These are phyloP conservation scores for Coemansia sp. DNA, from an alignment of 192 early-diverging fungal species.

Conservation along the genomic window DNA sequence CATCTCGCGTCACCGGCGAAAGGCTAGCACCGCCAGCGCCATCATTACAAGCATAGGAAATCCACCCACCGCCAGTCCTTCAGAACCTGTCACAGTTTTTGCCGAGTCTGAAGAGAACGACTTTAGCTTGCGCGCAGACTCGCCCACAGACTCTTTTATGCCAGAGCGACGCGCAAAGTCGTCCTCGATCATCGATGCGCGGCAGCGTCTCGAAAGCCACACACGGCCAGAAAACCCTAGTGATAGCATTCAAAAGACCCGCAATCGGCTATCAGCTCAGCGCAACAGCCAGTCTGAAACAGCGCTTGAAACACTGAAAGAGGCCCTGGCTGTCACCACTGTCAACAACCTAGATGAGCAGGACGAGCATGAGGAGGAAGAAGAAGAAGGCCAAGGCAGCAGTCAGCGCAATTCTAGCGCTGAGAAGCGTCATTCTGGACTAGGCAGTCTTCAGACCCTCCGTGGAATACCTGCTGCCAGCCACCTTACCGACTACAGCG, in stretches of 20 bases:
- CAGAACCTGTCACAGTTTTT: background rate
- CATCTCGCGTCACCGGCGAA: conserved; percentile 3
- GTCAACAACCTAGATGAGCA: background rate
- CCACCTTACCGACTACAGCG: conserved; percentile 27
- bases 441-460: conserved; percentile 8
- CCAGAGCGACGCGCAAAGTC: conserved; percentile 4
- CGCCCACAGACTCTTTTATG: conserved; percentile 1
- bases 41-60: background rate
- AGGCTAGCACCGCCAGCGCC: conserved; percentile 4
- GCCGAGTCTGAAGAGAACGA: background rate
- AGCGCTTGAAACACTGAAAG: conserved; percentile 46
- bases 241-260: background rate
- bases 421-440: background rate
- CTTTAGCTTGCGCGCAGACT: background rate
- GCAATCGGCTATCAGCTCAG: conserved; percentile 20
- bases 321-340: conserved; percentile 10
- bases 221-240: background rate
- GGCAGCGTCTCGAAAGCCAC: conserved; percentile 21
- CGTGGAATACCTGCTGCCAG: conserved; percentile 2
- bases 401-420: background rate
- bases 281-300: conserved; percentile 54
- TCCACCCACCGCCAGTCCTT: background rate
- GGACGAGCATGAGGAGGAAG: background rate
- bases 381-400: conserved; percentile 5
- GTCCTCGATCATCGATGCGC: conserved; percentile 7